These are phyloP conservation scores for Purshia tridentata DNA, from an alignment of 306 rosid species.

Conservation along the genomic window DNA sequence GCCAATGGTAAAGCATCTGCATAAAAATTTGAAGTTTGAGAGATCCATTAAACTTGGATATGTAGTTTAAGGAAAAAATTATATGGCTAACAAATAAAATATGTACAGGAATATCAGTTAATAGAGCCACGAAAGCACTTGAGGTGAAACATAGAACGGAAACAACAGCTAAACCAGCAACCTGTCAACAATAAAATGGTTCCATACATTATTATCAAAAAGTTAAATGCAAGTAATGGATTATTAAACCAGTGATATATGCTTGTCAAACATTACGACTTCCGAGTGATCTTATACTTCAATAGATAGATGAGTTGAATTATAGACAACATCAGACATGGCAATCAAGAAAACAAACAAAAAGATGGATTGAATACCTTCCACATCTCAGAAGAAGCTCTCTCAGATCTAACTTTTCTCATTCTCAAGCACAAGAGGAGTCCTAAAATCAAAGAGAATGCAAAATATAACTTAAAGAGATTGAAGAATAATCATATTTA, in stretches of 20 bases:
- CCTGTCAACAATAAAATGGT: conserved; percentile 48
- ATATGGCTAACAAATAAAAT: conserved; percentile 19
- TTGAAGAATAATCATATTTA: not conserved
- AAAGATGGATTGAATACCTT: conserved; percentile 47
- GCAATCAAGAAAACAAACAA: not conserved
- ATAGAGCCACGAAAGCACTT: conserved; percentile 69
- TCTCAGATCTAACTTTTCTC: conserved; percentile 88
- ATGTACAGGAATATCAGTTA: conserved; percentile 81
- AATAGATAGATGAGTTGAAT: not conserved
- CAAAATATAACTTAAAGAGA: not conserved
- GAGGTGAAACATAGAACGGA: conserved; percentile 82
- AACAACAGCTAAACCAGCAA: conserved; percentile 80
- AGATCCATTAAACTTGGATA: conserved; percentile 24
- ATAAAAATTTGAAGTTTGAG: conserved; percentile 27
- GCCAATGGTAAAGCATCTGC: conserved; percentile 80
- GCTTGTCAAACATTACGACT: not conserved
- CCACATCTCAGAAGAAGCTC: conserved; percentile 80
- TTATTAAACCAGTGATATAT: not conserved
- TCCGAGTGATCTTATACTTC: not conserved
- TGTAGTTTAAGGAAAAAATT: conserved; percentile 7
- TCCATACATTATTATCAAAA: conserved; percentile 15
- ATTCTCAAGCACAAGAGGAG: conserved; percentile 70
- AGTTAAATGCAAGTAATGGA: not conserved
- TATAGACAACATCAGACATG: not conserved
- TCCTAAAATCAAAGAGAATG: conserved; percentile 41